Conservation (phyloP, 176 grass and related monocot species). For the Oropetium thomaeum region DNA sequence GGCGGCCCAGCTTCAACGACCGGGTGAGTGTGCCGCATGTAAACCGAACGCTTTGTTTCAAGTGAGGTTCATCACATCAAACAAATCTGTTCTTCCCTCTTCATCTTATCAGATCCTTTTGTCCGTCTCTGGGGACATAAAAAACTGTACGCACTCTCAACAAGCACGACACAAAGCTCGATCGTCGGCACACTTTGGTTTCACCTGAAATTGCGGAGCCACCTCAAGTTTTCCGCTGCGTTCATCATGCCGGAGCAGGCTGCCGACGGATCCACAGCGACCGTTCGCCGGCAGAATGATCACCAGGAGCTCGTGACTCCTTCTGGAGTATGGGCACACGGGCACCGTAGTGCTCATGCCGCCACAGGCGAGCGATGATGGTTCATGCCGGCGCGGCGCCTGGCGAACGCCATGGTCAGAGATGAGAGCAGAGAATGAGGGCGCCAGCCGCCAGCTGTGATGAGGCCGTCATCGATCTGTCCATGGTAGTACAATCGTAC, state of each 20-base stretch:
- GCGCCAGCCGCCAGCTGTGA: background rate
- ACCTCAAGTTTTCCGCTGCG: background rate
- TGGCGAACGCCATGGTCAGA: background rate
- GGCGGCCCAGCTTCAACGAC: background rate
- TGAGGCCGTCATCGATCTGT: background rate
- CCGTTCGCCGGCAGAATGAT: constrained; percentile 2
- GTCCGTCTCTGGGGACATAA: too few species aligned
- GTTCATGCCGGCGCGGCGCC: constrained; percentile 28
- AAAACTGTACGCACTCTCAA: too few species aligned
- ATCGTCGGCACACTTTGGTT: too few species aligned
- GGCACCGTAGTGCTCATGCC: constrained; percentile 14
- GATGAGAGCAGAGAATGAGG: background rate
- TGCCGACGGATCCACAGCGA: background rate
- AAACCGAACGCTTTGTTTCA: too few species aligned
- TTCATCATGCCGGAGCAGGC: background rate
- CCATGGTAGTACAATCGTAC: background rate
- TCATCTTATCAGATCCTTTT: too few species aligned
- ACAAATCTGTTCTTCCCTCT: too few species aligned
- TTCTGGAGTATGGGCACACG: background rate
- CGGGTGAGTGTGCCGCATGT: background rate
- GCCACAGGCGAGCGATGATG: constrained; percentile 12
- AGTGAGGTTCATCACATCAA: too few species aligned
- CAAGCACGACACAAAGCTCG: background rate
- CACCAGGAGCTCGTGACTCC: background rate
- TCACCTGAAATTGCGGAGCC: background rate